phyloP scores from a whole-genome alignment of 768 basidiomycete species.

The Amanita phalloides region DNA sequence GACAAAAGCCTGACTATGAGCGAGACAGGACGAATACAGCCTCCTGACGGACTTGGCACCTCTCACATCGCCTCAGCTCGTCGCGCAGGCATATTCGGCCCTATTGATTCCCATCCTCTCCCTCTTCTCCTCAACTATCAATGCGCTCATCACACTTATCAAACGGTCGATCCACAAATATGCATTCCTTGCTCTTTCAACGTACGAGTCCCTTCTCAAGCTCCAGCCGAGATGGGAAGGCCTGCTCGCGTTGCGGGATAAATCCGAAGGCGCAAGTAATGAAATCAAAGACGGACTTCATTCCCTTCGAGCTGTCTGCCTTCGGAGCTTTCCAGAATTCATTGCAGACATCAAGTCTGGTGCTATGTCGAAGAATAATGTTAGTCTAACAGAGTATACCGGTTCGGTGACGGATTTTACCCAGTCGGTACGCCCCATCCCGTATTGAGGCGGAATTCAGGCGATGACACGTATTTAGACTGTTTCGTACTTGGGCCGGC shows the following conservation, averaged over 20 bases:
- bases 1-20: too few species aligned
- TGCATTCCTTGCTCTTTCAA: conserved; percentile 68
- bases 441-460: not conserved
- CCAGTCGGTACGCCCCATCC: conserved; percentile 31
- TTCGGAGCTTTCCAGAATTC: conserved; percentile 80
- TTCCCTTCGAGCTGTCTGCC: conserved; percentile 52
- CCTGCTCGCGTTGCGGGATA: conserved; percentile 40
- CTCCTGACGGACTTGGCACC: conserved; percentile 56
- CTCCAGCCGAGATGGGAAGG: conserved; percentile 61
- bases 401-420: conserved; percentile 52
- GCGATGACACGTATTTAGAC: conserved; percentile 29
- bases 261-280: conserved; percentile 37
- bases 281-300: conserved; percentile 65
- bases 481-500: conserved; percentile 53
- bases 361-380: conserved; percentile 41
- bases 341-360: conserved; percentile 69
- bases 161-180: conserved; percentile 73
- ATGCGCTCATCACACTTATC: conserved; percentile 51
- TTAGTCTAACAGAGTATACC: conserved; percentile 34
- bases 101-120: conserved; percentile 55
- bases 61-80: conserved; percentile 34
- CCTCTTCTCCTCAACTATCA: conserved; percentile 56
- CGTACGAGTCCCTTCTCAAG: conserved; percentile 47
- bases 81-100: conserved; percentile 49
- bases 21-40: conserved; percentile 46